phyloP scores from a whole-genome alignment of 2,329 filamentous ascomycete species.

The Teratosphaeria nubilosa region DNA sequence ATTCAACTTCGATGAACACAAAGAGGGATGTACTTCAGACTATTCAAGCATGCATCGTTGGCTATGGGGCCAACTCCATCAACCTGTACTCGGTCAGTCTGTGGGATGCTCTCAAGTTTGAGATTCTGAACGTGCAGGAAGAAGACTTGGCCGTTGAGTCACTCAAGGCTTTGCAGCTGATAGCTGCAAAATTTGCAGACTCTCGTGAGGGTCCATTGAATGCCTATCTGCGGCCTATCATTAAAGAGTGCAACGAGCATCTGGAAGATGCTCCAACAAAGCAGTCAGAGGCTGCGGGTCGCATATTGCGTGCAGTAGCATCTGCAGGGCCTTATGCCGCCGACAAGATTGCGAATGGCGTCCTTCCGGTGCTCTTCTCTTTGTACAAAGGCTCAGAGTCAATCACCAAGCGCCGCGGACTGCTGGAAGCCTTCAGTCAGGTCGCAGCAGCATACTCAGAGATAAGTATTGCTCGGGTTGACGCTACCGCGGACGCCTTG shows the following conservation, averaged over 20 bases:
- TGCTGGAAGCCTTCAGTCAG: constrained; percentile 51
- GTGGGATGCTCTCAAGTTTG: constrained; percentile 61
- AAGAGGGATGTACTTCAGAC: constrained; percentile 59
- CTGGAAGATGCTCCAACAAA: constrained; percentile 59
- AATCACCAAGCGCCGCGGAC: constrained; percentile 51
- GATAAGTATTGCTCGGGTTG: background rate
- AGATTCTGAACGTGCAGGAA: constrained; percentile 57
- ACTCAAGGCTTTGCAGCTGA: constrained; percentile 43
- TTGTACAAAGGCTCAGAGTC: constrained; percentile 52
- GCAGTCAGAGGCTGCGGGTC: constrained; percentile 54
- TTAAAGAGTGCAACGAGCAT: constrained; percentile 58
- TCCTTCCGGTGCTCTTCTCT: constrained; percentile 48
- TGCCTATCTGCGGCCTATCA: constrained; percentile 49
- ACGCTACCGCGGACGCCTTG: constrained; percentile 39
- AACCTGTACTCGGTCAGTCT: constrained; percentile 54
- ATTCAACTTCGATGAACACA: constrained; percentile 58
- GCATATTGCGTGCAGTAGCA: constrained; percentile 49
- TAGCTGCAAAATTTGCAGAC: constrained; percentile 46
- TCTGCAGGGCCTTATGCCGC: constrained; percentile 46
- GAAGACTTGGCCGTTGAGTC: constrained; percentile 54
- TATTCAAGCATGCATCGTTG: constrained; percentile 49
- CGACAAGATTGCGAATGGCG: constrained; percentile 44
- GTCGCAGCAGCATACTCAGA: constrained; percentile 48
- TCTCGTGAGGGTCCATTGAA: constrained; percentile 38
- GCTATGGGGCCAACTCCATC: constrained; percentile 50